Base-by-base conservation (phyloP, 225 moss, liverwort and hornwort genomes). In the Neckera pumila region DNA sequence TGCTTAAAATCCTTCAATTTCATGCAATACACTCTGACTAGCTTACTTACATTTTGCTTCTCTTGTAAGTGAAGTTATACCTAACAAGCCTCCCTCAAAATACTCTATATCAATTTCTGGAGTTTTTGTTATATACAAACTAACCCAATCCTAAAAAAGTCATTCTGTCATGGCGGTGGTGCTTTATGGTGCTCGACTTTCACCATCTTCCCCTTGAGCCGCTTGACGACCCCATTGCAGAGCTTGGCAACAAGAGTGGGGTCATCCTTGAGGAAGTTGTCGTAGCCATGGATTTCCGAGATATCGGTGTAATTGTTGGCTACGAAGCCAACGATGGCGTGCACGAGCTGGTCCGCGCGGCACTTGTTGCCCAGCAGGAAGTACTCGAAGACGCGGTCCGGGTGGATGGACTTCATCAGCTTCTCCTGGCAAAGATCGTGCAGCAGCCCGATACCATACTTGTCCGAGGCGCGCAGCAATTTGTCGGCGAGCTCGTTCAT, bases 201-300 rank as follows among this genome's bases (percentile, higher is more conserved):
- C 7, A 4, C 86, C 78, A 92, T 91, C 87, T 90, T 92, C 2
- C 47, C 82, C 67, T 92, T 87, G 33, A 92, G 89, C 30, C 88
- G 90, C 74, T 90, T 91, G 53, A 94, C 92, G 2, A 94, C 90
- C 25, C 94, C 90, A 20, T 94, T 94, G 84, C 90, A 91, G 14
- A 92, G 90, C 89, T 86, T 92, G 17, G 94, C 94, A 4, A 94
- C 91, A 0, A 94, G 85, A 0, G 89, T 77, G 13, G 94, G 92
- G 25, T 94, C 94, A 11, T 94, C 92, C 73, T 92, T 92, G 4
- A 92, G 86, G 70, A 92, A 94, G 6, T 92, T 84, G 40, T 92
- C 90, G 4, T 91, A 91, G 40, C 90, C 92, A 0, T 80, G 26
- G 49, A 94, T 92, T 27, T 94, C 91, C 0, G 91, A 89, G 84